phyloP scores from a whole-genome alignment of 1,284 basidiomycete species.

The Amylostereum areolatum region DNA sequence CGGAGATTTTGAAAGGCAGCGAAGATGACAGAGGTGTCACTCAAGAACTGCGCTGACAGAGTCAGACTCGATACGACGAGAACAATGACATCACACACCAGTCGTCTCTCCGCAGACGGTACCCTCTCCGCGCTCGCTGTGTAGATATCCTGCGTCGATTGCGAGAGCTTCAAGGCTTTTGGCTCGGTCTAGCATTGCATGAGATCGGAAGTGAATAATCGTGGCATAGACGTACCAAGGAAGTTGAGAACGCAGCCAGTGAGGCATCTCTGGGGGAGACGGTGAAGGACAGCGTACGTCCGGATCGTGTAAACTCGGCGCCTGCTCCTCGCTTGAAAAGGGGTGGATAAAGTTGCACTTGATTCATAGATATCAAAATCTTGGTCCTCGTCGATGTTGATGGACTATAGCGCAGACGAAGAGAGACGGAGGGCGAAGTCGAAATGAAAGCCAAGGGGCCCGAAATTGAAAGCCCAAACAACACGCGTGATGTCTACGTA shows the following conservation, averaged over 20 bases:
- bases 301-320: neutral
- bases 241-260: neutral
- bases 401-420: too few species aligned
- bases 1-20: constrained; percentile 36
- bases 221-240: neutral
- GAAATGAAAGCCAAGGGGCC: too few species aligned
- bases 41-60: constrained; percentile 27
- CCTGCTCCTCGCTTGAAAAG: neutral
- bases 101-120: neutral
- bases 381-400: too few species aligned
- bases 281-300: neutral
- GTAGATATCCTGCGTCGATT: neutral
- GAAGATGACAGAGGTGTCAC: constrained; percentile 28
- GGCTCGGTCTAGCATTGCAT: neutral
- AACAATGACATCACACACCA: neutral
- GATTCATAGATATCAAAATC: too few species aligned
- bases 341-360: neutral
- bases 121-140: neutral
- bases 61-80: neutral
- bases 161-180: neutral
- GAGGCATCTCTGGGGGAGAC: neutral
- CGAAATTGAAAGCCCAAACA: too few species aligned
- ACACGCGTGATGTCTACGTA: too few species aligned
- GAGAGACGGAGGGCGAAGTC: too few species aligned
- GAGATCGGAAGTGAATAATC: neutral